These are phyloP conservation scores for Cyclotella sp. DNA, from an alignment of 108 stramenopile species.

Conservation along the genomic window DNA sequence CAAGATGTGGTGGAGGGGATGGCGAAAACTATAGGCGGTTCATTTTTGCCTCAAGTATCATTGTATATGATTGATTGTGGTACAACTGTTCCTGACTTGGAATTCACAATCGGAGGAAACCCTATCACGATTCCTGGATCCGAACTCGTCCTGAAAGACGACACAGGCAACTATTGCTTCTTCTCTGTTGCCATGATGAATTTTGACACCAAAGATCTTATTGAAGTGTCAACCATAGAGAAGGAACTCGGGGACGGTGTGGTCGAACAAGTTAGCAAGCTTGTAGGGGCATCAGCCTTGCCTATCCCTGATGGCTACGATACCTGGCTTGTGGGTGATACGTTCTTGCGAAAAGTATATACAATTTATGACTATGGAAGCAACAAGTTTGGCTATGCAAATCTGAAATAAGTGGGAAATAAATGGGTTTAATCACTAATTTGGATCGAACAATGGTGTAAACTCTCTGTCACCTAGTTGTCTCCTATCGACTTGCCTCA, in stretches of 20 bases:
- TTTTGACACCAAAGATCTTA: constrained; percentile 26
- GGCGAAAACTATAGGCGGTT: constrained; percentile 78
- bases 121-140: constrained; percentile 77
- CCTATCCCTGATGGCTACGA: constrained; percentile 60
- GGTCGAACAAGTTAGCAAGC: constrained; percentile 47
- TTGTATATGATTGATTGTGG: constrained; percentile 92
- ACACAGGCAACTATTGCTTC: constrained; percentile 38
- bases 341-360: constrained; percentile 86
- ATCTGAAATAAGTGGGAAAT: constrained; percentile 21
- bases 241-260: constrained; percentile 48
- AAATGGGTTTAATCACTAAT: too few relatives aligned
- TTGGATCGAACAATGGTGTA: too few relatives aligned
- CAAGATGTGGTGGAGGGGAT: constrained; percentile 69
- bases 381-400: constrained; percentile 66
- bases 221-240: constrained; percentile 42
- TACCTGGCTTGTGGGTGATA: constrained; percentile 85
- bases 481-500: too few relatives aligned
- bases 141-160: constrained; percentile 80
- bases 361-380: constrained; percentile 68
- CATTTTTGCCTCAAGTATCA: constrained; percentile 65
- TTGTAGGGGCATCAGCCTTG: constrained; percentile 50
- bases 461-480: too few relatives aligned
- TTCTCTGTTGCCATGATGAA: constrained; percentile 51
- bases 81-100: constrained; percentile 74
- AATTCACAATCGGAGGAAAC: constrained; percentile 82